Conservation (phyloP, 108 stramenopile species). For the Stephanodiscus triporus region DNA sequence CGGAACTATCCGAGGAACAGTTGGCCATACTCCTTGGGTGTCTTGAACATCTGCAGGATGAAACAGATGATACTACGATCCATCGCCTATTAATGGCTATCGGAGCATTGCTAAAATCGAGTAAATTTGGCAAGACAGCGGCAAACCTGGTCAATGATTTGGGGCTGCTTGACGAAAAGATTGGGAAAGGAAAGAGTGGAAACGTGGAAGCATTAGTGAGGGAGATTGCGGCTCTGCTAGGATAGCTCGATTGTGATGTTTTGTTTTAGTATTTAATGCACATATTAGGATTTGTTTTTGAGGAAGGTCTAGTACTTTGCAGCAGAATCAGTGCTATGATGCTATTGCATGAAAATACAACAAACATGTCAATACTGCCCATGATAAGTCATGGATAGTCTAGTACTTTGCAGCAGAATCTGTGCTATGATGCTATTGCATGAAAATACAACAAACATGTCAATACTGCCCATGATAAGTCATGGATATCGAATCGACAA, state of each 20-base stretch:
- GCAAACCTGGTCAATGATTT: constrained; percentile 36
- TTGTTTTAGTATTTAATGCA: no score
- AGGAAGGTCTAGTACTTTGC: no score
- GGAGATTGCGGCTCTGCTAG: constrained; percentile 28
- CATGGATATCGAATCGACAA: constrained; percentile 3
- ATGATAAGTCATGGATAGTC: neutral
- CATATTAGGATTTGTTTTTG: no score
- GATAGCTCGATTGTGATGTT: no score
- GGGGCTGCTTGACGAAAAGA: constrained; percentile 33
- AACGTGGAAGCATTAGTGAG: constrained; percentile 24
- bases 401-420: no score
- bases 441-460: no score
- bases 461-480: no score
- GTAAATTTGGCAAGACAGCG: constrained; percentile 30
- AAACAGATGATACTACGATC: constrained; percentile 54
- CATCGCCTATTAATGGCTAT: constrained; percentile 43
- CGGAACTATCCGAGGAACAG: constrained; percentile 51
- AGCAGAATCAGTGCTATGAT: no score
- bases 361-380: no score
- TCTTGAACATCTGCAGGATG: constrained; percentile 55
- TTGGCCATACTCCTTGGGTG: constrained; percentile 63
- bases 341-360: no score
- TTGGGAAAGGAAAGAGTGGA: neutral
- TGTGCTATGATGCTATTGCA: no score
- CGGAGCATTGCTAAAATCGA: constrained; percentile 37